phyloP scores from a whole-genome alignment of 371 early-diverging fungal genomes.

The Mortierella sp. region DNA sequence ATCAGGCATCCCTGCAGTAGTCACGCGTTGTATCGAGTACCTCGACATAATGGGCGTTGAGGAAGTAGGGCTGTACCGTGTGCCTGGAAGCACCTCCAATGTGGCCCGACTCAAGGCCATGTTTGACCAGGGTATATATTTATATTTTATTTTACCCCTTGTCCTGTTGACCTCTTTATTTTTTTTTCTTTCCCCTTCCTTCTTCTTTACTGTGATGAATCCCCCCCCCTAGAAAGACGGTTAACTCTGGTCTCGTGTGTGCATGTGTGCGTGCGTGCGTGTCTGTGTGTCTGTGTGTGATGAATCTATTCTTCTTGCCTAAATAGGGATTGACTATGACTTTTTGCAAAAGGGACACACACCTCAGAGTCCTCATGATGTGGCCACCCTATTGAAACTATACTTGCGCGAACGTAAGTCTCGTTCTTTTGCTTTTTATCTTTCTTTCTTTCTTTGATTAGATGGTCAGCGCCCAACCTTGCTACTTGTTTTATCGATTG shows the following conservation, averaged over 20 bases:
- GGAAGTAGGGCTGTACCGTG: constrained; percentile 70
- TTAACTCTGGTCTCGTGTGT: too few species aligned
- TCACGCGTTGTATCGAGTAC: constrained; percentile 84
- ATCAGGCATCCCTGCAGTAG: constrained; percentile 74
- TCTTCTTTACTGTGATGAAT: neutral
- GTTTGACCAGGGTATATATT: constrained; percentile 61
- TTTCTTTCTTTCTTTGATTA: neutral
- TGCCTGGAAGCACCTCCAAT: constrained; percentile 65
- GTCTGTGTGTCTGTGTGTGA: too few species aligned
- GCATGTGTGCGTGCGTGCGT: too few species aligned
- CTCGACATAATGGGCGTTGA: constrained; percentile 70
- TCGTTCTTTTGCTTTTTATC: too few species aligned
- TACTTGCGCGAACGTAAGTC: constrained; percentile 79
- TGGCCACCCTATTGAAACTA: constrained; percentile 85
- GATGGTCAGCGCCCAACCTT: too few species aligned
- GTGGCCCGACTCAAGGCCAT: constrained; percentile 62
- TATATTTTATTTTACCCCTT: neutral
- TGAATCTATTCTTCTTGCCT: too few species aligned
- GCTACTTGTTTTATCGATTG: too few species aligned
- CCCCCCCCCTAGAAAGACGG: neutral
- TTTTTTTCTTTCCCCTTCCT: neutral
- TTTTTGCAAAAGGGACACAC: constrained; percentile 58
- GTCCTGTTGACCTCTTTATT: neutral
- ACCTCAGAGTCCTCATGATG: constrained; percentile 77
- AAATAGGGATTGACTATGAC: constrained; percentile 63